Base-by-base conservation (phyloP, 495 filamentous ascomycete species). In the Immersiella caudata region DNA sequence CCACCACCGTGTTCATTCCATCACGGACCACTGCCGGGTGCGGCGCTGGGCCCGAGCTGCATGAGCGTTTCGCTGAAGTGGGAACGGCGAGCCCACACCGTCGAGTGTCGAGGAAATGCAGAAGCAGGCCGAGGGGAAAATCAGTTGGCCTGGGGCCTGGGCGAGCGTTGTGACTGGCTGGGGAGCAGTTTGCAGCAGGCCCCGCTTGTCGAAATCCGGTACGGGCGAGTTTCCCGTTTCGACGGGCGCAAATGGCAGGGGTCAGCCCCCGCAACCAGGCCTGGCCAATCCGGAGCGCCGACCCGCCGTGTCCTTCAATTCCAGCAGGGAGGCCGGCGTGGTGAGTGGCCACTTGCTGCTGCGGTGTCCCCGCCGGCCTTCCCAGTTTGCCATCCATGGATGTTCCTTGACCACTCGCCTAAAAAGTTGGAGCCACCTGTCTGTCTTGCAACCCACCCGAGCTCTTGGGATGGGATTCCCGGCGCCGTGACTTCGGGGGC, bases 221-320 rank as follows among this genome's bases (percentile, higher is more conserved):
- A 55, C 73, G 75, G 73, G 62, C 68, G 68, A 68, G 60, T 73
- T 70, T 69, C 74, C 75, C 71, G 66, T 73, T 77, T 68, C 14
- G 67, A 63, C 55, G 59, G 65, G 59, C 22, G 60, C 50, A 24
- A 60, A 54, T 46, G 35, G 54, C 65, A 68, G 68, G 61, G 57
- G 25, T 58, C 9, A 26, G 57, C 70, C 72, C 74, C 74, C 73
- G 73, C 73, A 62, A 36, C 20, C 63, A 54, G 58, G 29, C 54
- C 29, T 36, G 52, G 18, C 63, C 51, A 65, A 65, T 65, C 63
- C 29, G 8, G 18, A 16, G 51, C 63, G 6, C 26, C 3, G 22
- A 21, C n/a, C 20, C 14, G 26, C 24, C 36, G 16, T 6, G 25
- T 12, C 26, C 56, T n/a, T 26, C 22, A 52, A 20, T 73, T 69